phyloP scores from a whole-genome alignment of 352 stramenopile genomes.

The Globisporangium polare region DNA sequence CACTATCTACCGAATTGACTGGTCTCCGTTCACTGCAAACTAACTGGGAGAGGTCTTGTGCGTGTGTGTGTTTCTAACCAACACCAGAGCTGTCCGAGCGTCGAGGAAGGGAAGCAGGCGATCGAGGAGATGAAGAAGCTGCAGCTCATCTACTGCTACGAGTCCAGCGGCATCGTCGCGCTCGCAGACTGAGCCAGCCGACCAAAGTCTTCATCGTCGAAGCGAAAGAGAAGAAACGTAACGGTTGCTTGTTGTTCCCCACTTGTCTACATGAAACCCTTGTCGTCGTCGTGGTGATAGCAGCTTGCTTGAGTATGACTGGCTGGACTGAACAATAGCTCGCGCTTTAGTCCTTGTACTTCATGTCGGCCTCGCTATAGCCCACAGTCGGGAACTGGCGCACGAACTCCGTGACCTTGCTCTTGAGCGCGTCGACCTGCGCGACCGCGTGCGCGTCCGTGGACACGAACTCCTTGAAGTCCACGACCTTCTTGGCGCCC shows the following conservation, averaged over 20 bases:
- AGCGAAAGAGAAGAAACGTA: conserved; percentile 6
- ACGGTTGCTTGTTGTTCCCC: conserved; percentile 4
- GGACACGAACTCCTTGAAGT: conserved; percentile 80
- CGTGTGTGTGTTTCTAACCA: background rate
- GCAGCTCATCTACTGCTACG: conserved; percentile 79
- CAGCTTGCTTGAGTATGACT: background rate
- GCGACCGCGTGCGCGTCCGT: conserved; percentile 37
- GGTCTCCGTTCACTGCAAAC: conserved; percentile 20
- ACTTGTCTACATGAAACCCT: conserved; percentile 6
- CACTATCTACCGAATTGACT: background rate
- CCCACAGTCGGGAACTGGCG: conserved; percentile 95
- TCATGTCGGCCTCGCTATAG: conserved; percentile 93
- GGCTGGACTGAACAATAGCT: background rate
- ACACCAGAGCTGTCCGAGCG: conserved; percentile 64
- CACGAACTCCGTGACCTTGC: conserved; percentile 92
- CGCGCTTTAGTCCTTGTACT: conserved; percentile 71
- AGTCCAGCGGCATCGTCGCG: conserved; percentile 69
- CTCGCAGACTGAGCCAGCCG: conserved; percentile 46
- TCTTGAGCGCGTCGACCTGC: conserved; percentile 79
- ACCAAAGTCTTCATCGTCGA: background rate
- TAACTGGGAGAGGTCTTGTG: conserved; percentile 13
- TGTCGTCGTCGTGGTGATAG: background rate
- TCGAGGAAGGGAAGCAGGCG: conserved; percentile 61
- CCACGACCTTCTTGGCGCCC: conserved; percentile 95
- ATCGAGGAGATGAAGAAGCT: conserved; percentile 80